phyloP scores from a whole-genome alignment of 192 early-diverging fungal genomes.

The Obelidium mucronatum region DNA sequence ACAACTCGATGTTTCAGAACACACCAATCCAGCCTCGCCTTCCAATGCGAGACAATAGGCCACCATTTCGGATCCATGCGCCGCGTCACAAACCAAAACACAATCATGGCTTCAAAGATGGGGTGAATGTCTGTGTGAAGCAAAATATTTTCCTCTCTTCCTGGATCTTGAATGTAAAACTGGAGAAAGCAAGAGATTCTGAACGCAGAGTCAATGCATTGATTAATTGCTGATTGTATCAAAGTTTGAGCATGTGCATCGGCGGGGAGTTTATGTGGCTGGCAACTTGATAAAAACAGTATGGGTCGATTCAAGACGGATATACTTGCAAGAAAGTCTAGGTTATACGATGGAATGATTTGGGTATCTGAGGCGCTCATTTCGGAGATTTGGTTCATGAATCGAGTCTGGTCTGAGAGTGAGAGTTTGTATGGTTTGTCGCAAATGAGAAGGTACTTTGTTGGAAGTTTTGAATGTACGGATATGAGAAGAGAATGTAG shows the following conservation, averaged over 20 bases:
- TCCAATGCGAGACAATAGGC: neutral
- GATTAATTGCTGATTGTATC: neutral
- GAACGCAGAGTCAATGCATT: neutral
- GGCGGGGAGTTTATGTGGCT: neutral
- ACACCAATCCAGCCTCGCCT: neutral
- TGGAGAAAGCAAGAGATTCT: neutral
- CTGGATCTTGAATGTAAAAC: neutral
- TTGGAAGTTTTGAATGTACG: neutral
- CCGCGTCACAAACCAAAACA: constrained; percentile 6
- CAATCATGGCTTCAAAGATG: constrained; percentile 4
- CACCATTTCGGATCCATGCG: neutral
- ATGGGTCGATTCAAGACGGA: neutral
- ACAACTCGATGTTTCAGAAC: neutral
- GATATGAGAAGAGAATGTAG: neutral
- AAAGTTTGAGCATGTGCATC: neutral
- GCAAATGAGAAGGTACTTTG: neutral
- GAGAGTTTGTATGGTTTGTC: neutral
- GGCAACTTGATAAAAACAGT: neutral
- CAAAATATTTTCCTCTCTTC: neutral
- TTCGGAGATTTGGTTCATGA: neutral
- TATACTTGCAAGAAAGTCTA: neutral
- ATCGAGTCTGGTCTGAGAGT: neutral
- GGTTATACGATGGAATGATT: neutral
- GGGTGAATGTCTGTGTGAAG: neutral
- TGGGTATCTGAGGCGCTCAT: neutral